Conservation (phyloP, 1,139 yeast genomes). For the Debaryomycetaceae sp. region DNA sequence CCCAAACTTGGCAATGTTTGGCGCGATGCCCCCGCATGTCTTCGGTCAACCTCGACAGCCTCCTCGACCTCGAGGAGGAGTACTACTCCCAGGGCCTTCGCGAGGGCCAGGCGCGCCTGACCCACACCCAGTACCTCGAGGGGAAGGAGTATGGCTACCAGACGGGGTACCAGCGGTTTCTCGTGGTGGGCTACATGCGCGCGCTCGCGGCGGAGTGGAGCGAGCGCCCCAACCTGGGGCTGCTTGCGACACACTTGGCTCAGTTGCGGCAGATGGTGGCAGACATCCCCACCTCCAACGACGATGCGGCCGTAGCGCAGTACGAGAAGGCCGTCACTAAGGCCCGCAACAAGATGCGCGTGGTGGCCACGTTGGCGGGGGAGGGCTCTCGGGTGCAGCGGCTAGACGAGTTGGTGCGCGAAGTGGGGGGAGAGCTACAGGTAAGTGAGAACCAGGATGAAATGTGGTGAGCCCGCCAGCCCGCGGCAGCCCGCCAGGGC, state of each 20-base stretch:
- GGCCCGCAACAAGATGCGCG: constrained; percentile 51
- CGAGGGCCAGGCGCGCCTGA: constrained; percentile 49
- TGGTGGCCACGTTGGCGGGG: constrained; percentile 34
- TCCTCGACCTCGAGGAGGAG: constrained; percentile 50
- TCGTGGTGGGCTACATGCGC: constrained; percentile 58
- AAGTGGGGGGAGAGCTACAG: constrained; percentile 37
- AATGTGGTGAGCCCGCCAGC: constrained; percentile 33
- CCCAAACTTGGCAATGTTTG: background rate
- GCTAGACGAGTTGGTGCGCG: constrained; percentile 31
- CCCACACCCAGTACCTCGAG: constrained; percentile 46
- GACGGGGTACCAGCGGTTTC: constrained; percentile 69
- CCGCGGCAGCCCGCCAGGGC: background rate
- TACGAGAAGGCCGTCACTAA: constrained; percentile 42
- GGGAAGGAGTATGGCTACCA: constrained; percentile 79
- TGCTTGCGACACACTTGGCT: constrained; percentile 10
- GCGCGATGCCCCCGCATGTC: background rate
- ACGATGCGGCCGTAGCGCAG: constrained; percentile 43
- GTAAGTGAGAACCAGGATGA: constrained; percentile 39
- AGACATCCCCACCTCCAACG: constrained; percentile 31
- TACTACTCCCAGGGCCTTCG: constrained; percentile 58
- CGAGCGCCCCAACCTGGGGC: background rate
- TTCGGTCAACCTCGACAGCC: constrained; percentile 33
- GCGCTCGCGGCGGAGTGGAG: constrained; percentile 48
- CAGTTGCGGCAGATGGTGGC: constrained; percentile 24
- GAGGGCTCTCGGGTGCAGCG: constrained; percentile 29